Conservation (phyloP, 148 eudicot genomes). For the Arbutus unedo region DNA sequence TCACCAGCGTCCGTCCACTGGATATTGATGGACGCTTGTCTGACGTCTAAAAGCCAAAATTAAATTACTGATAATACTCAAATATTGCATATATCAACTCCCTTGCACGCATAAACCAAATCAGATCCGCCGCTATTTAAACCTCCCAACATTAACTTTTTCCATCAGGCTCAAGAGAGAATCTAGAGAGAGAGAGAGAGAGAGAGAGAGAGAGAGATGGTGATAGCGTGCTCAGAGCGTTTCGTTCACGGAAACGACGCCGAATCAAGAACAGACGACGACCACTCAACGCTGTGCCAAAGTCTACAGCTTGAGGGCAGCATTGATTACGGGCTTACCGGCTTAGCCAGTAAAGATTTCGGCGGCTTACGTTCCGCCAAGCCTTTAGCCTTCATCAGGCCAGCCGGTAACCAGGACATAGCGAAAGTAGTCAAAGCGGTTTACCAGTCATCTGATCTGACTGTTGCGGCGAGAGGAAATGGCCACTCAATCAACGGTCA, state of each 20-base stretch:
- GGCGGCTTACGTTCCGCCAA: slow-evolving; percentile 49
- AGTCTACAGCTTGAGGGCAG: slow-evolving; percentile 33
- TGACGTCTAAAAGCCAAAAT: not conserved
- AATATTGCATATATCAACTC: not conserved
- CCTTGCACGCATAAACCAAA: not conserved
- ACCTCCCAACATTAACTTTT: not conserved
- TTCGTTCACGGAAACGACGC: slow-evolving; percentile 41
- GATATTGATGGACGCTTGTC: not conserved
- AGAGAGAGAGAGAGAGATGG: slow-evolving; percentile 16
- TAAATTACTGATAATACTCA: not conserved
- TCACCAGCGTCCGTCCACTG: slow-evolving; percentile 17
- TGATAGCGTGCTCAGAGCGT: slow-evolving; percentile 49
- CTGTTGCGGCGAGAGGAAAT: slow-evolving; percentile 83
- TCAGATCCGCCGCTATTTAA: slow-evolving; percentile 22
- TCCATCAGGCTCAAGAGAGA: not conserved
- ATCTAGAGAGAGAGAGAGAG: not conserved
- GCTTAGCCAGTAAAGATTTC: slow-evolving; percentile 54
- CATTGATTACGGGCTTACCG: slow-evolving; percentile 33
- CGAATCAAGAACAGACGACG: slow-evolving; percentile 24
- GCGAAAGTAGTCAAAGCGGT: slow-evolving; percentile 40
- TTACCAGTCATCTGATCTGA: slow-evolving; percentile 30
- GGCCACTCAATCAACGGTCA: slow-evolving; percentile 94
- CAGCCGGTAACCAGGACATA: slow-evolving; percentile 43
- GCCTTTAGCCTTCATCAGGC: slow-evolving; percentile 58
- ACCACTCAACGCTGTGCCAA: slow-evolving; percentile 10